A percentile compares a stretch with the other conserved stretches of the same genome.
phyloP scores from a whole-genome alignment of 1,139 yeast genomes.

The Debaryomyces udenii region DNA sequence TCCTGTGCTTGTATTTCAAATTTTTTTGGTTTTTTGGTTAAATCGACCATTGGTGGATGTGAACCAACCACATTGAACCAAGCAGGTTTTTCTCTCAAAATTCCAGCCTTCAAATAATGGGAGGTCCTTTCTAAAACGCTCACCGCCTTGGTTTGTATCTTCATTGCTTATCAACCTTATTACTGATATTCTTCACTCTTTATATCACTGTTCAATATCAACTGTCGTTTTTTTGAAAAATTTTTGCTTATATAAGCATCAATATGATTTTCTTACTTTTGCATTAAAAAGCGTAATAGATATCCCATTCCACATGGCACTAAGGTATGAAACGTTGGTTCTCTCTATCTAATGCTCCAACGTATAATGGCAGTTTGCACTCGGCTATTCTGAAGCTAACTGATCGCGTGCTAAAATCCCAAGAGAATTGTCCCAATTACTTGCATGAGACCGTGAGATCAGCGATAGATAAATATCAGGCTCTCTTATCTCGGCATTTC shows the following conservation, averaged over 20 bases:
- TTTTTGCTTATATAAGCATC: slow-evolving; percentile 14
- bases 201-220: too few species aligned
- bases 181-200: background rate
- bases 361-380: background rate
- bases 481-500: slow-evolving; percentile 13
- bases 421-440: slow-evolving; percentile 6
- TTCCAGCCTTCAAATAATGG: slow-evolving; percentile 66
- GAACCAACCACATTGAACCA: slow-evolving; percentile 86
- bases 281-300: too few species aligned
- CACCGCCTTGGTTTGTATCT: slow-evolving; percentile 67
- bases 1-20: slow-evolving; percentile 28
- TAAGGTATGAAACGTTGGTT: slow-evolving; percentile 8
- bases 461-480: slow-evolving; percentile 18
- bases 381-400: slow-evolving; percentile 4
- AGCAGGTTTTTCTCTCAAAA: slow-evolving; percentile 69
- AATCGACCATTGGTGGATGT: slow-evolving; percentile 73
- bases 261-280: background rate
- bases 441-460: slow-evolving; percentile 12
- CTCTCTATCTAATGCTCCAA: slow-evolving; percentile 1
- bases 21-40: slow-evolving; percentile 51
- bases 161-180: slow-evolving; percentile 42
- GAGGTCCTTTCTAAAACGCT: slow-evolving; percentile 79
- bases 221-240: slow-evolving; percentile 9
- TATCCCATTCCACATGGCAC: slow-evolving; percentile 1
- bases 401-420: slow-evolving; percentile 3